Conservation (phyloP, 2,329 filamentous ascomycete species). For the Trichoderma harzianum region DNA sequence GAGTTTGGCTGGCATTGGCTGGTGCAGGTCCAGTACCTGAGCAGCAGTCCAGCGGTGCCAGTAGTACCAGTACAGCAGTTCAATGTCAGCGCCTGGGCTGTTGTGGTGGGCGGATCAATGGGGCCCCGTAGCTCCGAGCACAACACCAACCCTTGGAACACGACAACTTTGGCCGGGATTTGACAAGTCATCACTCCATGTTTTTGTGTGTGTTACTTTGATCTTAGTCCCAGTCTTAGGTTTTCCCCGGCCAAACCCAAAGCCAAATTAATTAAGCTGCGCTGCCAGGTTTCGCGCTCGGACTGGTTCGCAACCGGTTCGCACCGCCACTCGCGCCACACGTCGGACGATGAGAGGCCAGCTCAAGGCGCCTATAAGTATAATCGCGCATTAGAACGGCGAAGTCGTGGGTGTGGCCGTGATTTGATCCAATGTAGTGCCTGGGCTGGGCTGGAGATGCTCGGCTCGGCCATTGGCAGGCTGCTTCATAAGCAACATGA, state of each 20-base stretch:
- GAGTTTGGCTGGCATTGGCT: not conserved
- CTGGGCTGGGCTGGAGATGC: not conserved
- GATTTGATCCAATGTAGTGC: not conserved
- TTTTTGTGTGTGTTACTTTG: not conserved
- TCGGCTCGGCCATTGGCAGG: not conserved
- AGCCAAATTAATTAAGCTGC: not conserved
- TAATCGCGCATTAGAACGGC: not conserved
- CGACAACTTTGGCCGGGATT: not conserved
- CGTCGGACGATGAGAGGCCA: conserved; percentile 9
- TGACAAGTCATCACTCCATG: conserved; percentile 11
- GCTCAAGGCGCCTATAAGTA: not conserved
- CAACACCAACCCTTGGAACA: not conserved
- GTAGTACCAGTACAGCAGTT: not conserved
- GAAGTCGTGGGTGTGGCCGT: not conserved
- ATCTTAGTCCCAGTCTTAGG: not conserved
- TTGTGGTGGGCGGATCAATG: conserved; percentile 14
- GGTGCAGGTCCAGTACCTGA: not conserved
- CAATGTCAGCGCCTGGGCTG: not conserved
- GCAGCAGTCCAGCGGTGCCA: not conserved
- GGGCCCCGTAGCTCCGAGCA: conserved; percentile 13
- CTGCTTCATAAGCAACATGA: not conserved
- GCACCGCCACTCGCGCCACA: conserved; percentile 15
- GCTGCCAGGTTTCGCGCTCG: not conserved
- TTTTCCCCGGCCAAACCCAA: not conserved
- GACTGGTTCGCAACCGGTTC: conserved; percentile 11